A percentile compares a stretch with the other conserved stretches of the same genome.
These are phyloP conservation scores for Przewalskia tangutica DNA, from an alignment of 257 asterid genomes.

Conservation along the genomic window DNA sequence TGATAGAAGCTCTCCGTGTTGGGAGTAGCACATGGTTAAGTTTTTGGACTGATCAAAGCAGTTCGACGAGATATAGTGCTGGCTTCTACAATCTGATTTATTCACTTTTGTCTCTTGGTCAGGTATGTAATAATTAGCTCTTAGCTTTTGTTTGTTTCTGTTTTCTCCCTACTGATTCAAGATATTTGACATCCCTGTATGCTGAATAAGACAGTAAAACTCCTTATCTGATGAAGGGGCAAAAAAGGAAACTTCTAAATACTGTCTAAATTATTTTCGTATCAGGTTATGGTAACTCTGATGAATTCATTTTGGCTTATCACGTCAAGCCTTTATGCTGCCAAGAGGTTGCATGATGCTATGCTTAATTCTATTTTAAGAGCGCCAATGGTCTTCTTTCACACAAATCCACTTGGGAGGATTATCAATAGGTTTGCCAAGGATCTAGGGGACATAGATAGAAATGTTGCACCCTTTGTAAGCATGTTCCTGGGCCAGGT, in stretches of 20 bases:
- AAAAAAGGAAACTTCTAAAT: background rate
- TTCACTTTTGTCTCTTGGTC: slow-evolving; percentile 60
- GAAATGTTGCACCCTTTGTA: slow-evolving; percentile 68
- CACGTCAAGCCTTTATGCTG: slow-evolving; percentile 83
- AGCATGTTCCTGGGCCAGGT: slow-evolving; percentile 77
- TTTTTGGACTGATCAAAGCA: slow-evolving; percentile 62
- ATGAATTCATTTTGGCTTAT: slow-evolving; percentile 89
- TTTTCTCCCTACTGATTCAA: slow-evolving; percentile 2
- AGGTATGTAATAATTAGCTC: slow-evolving; percentile 32
- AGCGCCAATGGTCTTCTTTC: slow-evolving; percentile 98
- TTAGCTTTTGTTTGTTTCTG: slow-evolving; percentile 3
- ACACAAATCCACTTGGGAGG: slow-evolving; percentile 91
- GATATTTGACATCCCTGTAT: background rate
- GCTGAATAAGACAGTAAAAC: background rate
- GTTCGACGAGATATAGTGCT: slow-evolving; percentile 31
- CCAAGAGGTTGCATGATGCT: slow-evolving; percentile 58
- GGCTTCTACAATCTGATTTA: slow-evolving; percentile 60
- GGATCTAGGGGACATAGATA: slow-evolving; percentile 90
- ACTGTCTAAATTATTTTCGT: background rate
- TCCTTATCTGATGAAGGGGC: background rate
- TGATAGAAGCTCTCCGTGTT: slow-evolving; percentile 60
- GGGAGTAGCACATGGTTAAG: slow-evolving; percentile 94
- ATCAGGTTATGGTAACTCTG: slow-evolving; percentile 70
- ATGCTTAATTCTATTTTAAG: slow-evolving; percentile 78
- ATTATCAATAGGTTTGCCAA: slow-evolving; percentile 90